Base-by-base conservation (phyloP, 2,329 filamentous ascomycete genomes). In the Aureobasidium sp. region DNA sequence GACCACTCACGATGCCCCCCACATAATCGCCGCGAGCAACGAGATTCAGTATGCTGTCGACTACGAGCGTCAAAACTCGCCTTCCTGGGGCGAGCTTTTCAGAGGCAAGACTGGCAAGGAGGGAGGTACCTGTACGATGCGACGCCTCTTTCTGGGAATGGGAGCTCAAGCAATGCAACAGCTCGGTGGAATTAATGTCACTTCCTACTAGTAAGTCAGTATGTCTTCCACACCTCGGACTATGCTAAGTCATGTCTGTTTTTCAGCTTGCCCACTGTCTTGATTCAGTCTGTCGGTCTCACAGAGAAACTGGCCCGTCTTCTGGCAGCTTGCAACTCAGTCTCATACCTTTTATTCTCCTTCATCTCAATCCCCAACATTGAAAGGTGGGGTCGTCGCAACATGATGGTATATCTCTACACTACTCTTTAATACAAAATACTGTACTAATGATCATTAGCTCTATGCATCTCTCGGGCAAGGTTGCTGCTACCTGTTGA, bases 261-360 rank as follows among this genome's bases (percentile, higher is more conserved):
- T 1, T 15, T 17, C 12, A 49, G 47, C 62, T 71, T 85, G 0
- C 83, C 83, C 0, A 83, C 83, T 40, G 82, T 88, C 0, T 77
- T 86, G 8, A 84, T 82, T 60, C 69, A 81, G 53, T 82, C 77
- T 7, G 81, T 86, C 8, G 82, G 82, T 0, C 76, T 85, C 24
- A 71, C 71, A 31, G 76, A 83, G 62, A 75, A 75, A 45, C 76
- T 80, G 67, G 78, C 81, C 3, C 76, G 83, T 9, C 71, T 86
- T 0, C 74, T 86, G n/a, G 79, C 83, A 1, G 83, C 80, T 2
- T 79, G 81, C 63, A 86, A 81, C 64, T 75, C 75, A 1, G 75
- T 80, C 19, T 76, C 74, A 14, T 81, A 81, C 65, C 73, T 81
- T 0, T 67, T 81, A 27, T 80, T 79, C 68, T 76, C 77, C 0